phyloP scores from a whole-genome alignment of 495 filamentous ascomycete genomes.

The Neurospora sp. region DNA sequence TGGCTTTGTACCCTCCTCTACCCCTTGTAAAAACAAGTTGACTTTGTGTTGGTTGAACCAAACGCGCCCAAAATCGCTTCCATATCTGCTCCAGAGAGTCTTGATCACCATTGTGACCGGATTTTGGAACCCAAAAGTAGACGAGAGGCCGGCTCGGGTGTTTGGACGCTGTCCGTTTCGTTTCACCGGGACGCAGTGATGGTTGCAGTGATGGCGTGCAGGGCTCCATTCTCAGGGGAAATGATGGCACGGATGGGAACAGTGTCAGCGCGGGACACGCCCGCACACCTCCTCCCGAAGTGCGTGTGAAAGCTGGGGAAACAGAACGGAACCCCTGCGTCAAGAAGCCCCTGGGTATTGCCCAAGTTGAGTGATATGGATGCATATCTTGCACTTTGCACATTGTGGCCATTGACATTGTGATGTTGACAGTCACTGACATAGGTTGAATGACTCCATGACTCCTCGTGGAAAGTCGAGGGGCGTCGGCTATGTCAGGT shows the following conservation, averaged over 20 bases:
- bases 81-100: neutral
- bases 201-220: neutral
- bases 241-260: neutral
- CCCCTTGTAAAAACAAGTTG: no score
- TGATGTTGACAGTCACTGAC: neutral
- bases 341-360: neutral
- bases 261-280: neutral
- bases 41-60: no score
- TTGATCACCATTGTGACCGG: neutral
- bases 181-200: constrained; percentile 4
- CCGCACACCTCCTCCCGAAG: neutral
- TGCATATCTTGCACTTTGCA: neutral
- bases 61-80: neutral
- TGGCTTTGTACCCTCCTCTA: no score
- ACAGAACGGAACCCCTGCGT: neutral
- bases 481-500: neutral
- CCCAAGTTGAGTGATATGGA: neutral
- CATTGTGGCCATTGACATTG: neutral
- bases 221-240: neutral
- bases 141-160: neutral
- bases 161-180: constrained; percentile 1
- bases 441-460: neutral
- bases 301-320: neutral
- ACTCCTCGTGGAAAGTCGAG: neutral
- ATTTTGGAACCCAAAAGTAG: neutral